Evolutionary conservation across 495 filamentous ascomycete species (phyloP).

Genomic region (Cairneyella variabilis): DNA sequence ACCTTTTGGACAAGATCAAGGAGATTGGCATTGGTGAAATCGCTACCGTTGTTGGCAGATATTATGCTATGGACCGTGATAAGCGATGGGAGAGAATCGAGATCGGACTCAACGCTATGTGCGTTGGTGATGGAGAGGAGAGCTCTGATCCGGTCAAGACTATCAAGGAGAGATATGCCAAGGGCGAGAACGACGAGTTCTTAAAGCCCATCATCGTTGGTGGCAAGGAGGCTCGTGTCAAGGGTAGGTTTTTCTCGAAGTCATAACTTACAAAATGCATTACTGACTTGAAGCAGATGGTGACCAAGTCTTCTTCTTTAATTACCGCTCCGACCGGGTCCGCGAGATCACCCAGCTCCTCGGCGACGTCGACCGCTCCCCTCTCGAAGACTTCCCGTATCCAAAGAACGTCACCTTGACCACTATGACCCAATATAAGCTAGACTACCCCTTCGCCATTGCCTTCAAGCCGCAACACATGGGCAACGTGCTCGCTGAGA

Average conservation of each 20-base stretch:
- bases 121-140: constrained; percentile 80
- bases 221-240: constrained; percentile 76
- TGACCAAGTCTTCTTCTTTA: constrained; percentile 99
- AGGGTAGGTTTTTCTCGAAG: constrained; percentile 50
- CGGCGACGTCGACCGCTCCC: constrained; percentile 85
- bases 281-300: too few species aligned
- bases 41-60: constrained; percentile 91
- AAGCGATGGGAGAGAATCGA: constrained; percentile 97
- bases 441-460: constrained; percentile 86
- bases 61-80: constrained; percentile 99
- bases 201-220: constrained; percentile 94
- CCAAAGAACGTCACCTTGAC: constrained; percentile 87
- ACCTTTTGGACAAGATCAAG: constrained; percentile 70
- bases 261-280: constrained; percentile 16
- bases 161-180: constrained; percentile 81
- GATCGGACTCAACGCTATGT: constrained; percentile 80
- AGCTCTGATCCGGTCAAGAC: constrained; percentile 80
- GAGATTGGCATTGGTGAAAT: constrained; percentile 84
- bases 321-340: constrained; percentile 98
- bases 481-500: constrained; percentile 95
- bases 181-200: constrained; percentile 93
- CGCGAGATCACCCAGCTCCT: constrained; percentile 94
- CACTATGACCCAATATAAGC: constrained; percentile 99
- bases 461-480: constrained; percentile 94
- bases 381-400: constrained; percentile 87